Percentiles rank a stretch among this genome's conserved stretches.
Evolutionary conservation across 352 stramenopile species (phyloP).

Genomic region (Globisporangium okanoganense): DNA sequence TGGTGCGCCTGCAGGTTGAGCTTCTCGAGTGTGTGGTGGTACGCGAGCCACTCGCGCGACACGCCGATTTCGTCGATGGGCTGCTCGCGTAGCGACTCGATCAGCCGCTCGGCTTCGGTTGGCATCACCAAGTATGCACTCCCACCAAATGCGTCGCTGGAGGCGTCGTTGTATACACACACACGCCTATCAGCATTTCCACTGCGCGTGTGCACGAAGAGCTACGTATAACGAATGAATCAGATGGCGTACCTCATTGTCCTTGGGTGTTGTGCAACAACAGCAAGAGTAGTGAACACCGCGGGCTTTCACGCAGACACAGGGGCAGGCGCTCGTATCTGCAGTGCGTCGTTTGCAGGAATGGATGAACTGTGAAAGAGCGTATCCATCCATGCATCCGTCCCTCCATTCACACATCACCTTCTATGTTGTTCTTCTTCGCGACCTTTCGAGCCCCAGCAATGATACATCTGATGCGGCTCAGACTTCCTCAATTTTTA

Average conservation of each 20-base stretch:
- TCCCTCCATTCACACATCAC: not conserved
- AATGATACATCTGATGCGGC: not conserved
- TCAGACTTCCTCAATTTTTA: not conserved
- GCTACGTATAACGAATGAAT: not conserved
- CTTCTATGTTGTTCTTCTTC: not conserved
- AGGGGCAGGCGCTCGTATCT: not conserved
- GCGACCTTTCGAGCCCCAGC: conserved; percentile 7
- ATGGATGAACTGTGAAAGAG: not conserved
- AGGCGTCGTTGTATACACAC: not conserved
- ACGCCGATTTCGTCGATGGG: conserved; percentile 55
- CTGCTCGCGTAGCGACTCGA: conserved; percentile 71
- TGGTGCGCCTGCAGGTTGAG: conserved; percentile 93
- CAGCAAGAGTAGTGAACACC: not conserved
- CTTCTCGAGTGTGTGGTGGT: conserved; percentile 89
- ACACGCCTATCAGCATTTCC: not conserved
- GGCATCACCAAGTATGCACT: conserved; percentile 64
- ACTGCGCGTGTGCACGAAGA: not conserved
- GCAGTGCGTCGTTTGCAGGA: not conserved
- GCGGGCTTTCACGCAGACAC: not conserved
- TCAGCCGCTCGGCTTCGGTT: conserved; percentile 76
- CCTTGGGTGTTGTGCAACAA: not conserved
- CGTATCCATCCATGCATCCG: not conserved
- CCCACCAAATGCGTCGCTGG: conserved; percentile 8
- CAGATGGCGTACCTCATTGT: not conserved
- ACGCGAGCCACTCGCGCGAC: conserved; percentile 70